Conservation (phyloP, 305 asterid genomes). For the Fraxinus velutina region DNA sequence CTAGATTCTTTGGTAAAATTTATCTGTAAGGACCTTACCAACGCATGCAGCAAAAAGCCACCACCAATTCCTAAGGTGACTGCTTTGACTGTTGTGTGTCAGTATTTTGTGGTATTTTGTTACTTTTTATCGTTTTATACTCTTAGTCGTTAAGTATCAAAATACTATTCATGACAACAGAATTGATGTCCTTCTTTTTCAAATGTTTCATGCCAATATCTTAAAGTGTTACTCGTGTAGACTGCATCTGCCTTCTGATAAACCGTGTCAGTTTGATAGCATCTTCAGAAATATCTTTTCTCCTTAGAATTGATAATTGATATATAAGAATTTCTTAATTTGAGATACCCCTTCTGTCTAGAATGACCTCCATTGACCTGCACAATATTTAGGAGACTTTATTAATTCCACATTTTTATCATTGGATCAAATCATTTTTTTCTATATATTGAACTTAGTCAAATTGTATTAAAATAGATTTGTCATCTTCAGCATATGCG, state of each 20-base stretch:
- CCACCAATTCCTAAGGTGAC: conserved; percentile 93
- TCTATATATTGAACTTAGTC: not conserved
- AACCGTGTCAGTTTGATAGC: not conserved
- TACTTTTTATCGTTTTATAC: not conserved
- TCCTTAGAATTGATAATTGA: not conserved
- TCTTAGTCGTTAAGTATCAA: not conserved
- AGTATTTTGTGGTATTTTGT: not conserved
- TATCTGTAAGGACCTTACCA: conserved; percentile 84
- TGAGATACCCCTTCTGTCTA: not conserved
- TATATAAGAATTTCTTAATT: not conserved
- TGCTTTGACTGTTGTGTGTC: not conserved
- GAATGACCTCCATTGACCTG: not conserved
- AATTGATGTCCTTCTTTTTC: not conserved
- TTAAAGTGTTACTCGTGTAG: not conserved
- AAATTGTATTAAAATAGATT: not conserved
- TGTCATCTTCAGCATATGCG: not conserved
- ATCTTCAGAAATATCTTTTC: not conserved
- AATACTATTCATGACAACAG: not conserved
- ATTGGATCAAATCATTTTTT: not conserved
- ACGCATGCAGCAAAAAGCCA: conserved; percentile 69
- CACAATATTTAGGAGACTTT: not conserved
- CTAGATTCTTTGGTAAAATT: conserved; percentile 54
- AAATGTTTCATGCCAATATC: not conserved
- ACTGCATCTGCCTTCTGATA: not conserved
- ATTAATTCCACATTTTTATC: not conserved